These are phyloP conservation scores for Plasmodium gonderi DNA, from an alignment of 169 alveolate species.

Conservation along the genomic window DNA sequence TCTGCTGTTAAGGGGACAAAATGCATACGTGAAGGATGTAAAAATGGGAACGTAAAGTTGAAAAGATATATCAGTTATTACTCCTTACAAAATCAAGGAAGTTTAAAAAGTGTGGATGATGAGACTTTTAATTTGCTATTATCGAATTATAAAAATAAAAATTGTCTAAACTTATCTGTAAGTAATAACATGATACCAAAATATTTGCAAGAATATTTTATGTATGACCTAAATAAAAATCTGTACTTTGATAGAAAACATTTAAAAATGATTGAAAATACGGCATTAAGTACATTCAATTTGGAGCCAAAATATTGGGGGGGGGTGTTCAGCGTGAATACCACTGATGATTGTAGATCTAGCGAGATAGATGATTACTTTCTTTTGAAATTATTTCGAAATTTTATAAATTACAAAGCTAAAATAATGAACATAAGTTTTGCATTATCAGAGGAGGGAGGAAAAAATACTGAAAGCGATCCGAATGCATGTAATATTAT, in stretches of 20 bases:
- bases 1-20: not conserved
- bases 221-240: constrained; percentile 27
- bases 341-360: not conserved
- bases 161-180: constrained; percentile 60
- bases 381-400: constrained; percentile 12
- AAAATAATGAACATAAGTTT: constrained; percentile 40
- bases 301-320: constrained; percentile 74
- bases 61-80: constrained; percentile 22
- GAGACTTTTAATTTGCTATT: constrained; percentile 2
- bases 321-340: constrained; percentile 1
- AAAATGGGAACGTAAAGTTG: not conserved
- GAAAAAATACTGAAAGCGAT: not conserved
- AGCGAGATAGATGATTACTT: constrained; percentile 7
- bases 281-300: constrained; percentile 23
- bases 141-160: constrained; percentile 22
- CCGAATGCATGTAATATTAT: not conserved
- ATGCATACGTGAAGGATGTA: not conserved
- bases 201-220: constrained; percentile 42
- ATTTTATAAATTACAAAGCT: constrained; percentile 1
- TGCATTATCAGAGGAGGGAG: constrained; percentile 5
- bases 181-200: constrained; percentile 32
- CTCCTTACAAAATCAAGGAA: constrained; percentile 33
- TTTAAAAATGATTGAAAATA: constrained; percentile 29
- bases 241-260: not conserved
- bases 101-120: constrained; percentile 65